Percentiles rank a stretch among this genome's conserved stretches.
Conservation (phyloP, 495 filamentous ascomycete species). For the Articulospora tetracladia region DNA sequence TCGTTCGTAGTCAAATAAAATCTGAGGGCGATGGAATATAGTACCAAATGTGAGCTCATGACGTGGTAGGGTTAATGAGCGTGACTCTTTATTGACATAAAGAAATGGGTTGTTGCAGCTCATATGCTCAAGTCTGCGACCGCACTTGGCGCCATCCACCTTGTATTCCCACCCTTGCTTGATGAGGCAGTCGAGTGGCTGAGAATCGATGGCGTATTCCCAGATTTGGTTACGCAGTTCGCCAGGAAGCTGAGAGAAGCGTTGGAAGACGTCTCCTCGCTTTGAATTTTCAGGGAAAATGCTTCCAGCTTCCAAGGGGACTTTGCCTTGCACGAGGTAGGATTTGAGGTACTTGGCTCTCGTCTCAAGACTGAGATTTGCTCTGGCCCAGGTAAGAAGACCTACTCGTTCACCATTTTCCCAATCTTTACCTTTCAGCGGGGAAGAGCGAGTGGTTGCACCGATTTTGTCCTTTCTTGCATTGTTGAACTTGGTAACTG, state of each 20-base stretch:
- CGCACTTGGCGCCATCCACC: not conserved
- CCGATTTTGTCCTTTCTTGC: not conserved
- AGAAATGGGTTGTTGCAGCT: not conserved
- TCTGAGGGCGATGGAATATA: not conserved
- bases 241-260: not conserved
- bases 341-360: not conserved
- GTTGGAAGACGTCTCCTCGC: not conserved
- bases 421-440: not conserved
- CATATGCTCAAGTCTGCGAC: not conserved
- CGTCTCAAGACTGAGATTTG: not conserved
- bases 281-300: not conserved
- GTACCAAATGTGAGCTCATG: constrained; percentile 7
- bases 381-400: not conserved
- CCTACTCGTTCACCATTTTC: not conserved
- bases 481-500: not conserved
- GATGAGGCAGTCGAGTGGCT: not conserved
- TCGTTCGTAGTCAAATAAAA: constrained; percentile 8
- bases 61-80: not conserved
- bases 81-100: not conserved
- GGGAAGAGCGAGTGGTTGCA: not conserved
- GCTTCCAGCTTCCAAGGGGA: not conserved
- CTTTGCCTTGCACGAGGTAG: not conserved
- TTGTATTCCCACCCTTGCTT: not conserved
- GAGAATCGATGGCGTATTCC: constrained; percentile 6
- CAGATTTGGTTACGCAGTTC: constrained; percentile 13